phyloP scores from a whole-genome alignment of 2,329 filamentous ascomycete species.

The Meredithiella fracta region DNA sequence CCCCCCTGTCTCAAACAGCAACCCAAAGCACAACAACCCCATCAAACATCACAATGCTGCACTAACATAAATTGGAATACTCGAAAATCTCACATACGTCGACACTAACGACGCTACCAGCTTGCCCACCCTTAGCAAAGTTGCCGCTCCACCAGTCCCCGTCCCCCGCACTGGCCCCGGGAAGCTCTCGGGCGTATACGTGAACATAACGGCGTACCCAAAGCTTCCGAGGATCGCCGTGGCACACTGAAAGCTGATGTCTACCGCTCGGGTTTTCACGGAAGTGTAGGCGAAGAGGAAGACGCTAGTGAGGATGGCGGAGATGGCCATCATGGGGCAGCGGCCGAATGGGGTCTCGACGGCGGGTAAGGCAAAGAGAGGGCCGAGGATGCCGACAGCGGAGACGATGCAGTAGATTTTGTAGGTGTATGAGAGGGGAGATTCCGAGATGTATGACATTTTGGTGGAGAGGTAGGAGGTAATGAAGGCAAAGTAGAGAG shows the following conservation, averaged over 20 bases:
- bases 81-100: slow-evolving; percentile 26
- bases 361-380: slow-evolving; percentile 26
- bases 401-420: slow-evolving; percentile 25
- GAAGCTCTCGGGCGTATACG: slow-evolving; percentile 40
- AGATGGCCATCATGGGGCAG: slow-evolving; percentile 4
- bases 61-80: slow-evolving; percentile 28
- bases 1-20: slow-evolving; percentile 30
- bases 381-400: slow-evolving; percentile 24
- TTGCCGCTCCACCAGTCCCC: slow-evolving; percentile 31
- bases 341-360: slow-evolving; percentile 15
- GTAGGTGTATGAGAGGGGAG: slow-evolving; percentile 21
- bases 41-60: slow-evolving; percentile 29
- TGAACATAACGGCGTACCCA: slow-evolving; percentile 20
- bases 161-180: slow-evolving; percentile 38
- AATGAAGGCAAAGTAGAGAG: slow-evolving; percentile 31
- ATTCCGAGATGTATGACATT: slow-evolving; percentile 19
- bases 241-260: slow-evolving; percentile 26
- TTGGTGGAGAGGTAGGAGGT: slow-evolving; percentile 28
- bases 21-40: slow-evolving; percentile 25
- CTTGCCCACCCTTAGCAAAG: slow-evolving; percentile 24
- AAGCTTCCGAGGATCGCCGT: slow-evolving; percentile 2
- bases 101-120: slow-evolving; percentile 27
- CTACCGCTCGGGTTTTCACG: slow-evolving; percentile 24
- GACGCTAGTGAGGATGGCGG: slow-evolving; percentile 23
- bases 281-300: slow-evolving; percentile 31